Base-by-base conservation (phyloP, 192 early-diverging fungal genomes). In the Backusella parvicylindrica region DNA sequence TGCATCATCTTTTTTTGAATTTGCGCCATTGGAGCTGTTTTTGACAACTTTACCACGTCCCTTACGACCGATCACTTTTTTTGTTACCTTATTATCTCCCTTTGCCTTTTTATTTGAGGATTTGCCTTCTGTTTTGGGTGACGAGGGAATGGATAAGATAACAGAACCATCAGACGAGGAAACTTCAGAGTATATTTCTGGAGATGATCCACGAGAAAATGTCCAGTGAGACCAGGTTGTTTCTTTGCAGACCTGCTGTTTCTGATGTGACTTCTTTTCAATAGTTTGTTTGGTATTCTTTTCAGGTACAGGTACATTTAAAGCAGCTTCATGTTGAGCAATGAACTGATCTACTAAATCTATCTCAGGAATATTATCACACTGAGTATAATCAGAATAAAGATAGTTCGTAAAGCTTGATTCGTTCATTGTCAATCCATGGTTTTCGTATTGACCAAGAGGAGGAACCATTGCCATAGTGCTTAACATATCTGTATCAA, bases 281-380 rank as follows among this genome's bases (percentile, higher is more conserved):
- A 16, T 2, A 1, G 1, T 33, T 31, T 31, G 23, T 16, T 33
- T 15, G 6, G 64, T 64, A 15, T 64, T 15, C 32, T 66, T 31
- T 30, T 66, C 68, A 8, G 68, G 68, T 6, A n/a, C 68, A 8
- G 68, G 68, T 6, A n/a, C 23, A 70, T 70, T 41, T 30, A 73
- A 43, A 40, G 38, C 63, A 13, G 72, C 38, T 64, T 73, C 37
- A 31, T 73, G 72, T 30, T 73, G 60, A 32, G 72, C 72, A 65
- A 73, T 73, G 43, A 73, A 73, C 16, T 73, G 56, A 41, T 73
- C 72, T n/a, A 73, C 63, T 28, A 70, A 47, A 23, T 70, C 68
- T 21, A 70, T 70, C 13, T 35, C 68, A 31, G 68, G 68, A 4
- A 28, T 38, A 9, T 70, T 16, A 28, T 70, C 26, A 6, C 37